phyloP scores from a whole-genome alignment of 148 eudicot genomes.

The Tetragonia tetragonoides region DNA sequence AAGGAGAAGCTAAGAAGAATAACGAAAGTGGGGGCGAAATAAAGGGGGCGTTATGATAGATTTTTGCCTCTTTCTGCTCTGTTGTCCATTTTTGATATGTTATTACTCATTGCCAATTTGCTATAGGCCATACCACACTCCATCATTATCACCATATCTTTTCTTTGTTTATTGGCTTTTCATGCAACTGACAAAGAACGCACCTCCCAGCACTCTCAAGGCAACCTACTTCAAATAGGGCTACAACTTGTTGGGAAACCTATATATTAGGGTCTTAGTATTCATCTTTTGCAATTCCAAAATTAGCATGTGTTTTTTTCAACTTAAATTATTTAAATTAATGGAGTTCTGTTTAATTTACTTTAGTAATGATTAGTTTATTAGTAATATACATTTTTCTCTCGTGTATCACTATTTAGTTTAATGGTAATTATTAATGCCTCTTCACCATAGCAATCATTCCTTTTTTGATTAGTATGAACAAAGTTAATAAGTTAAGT shows the following conservation, averaged over 20 bases:
- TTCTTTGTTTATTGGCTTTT: not conserved
- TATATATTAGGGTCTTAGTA: slow-evolving; percentile 6
- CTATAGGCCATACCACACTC: not conserved
- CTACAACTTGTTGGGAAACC: slow-evolving; percentile 8
- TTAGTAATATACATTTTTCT: too few relatives aligned
- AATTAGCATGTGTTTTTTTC: too few relatives aligned
- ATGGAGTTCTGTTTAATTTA: too few relatives aligned
- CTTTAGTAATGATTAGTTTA: too few relatives aligned
- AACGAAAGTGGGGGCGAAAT: not conserved
- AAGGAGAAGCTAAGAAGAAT: not conserved
- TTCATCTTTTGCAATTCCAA: too few relatives aligned
- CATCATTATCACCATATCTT: slow-evolving; percentile 8
- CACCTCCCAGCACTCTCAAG: not conserved
- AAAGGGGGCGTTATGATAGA: not conserved
- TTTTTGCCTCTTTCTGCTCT: not conserved
- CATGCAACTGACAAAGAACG: slow-evolving; percentile 1
- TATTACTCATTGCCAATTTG: not conserved
- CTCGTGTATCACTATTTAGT: too few relatives aligned
- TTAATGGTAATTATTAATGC: too few relatives aligned
- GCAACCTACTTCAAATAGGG: slow-evolving; percentile 12
- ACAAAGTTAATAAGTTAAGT: too few relatives aligned
- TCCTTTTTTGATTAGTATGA: too few relatives aligned
- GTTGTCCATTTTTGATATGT: not conserved
- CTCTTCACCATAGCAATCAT: too few relatives aligned
- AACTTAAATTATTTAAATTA: too few relatives aligned